phyloP scores from a whole-genome alignment of 139 green algal genomes.

The Chlamydomonas urium region DNA sequence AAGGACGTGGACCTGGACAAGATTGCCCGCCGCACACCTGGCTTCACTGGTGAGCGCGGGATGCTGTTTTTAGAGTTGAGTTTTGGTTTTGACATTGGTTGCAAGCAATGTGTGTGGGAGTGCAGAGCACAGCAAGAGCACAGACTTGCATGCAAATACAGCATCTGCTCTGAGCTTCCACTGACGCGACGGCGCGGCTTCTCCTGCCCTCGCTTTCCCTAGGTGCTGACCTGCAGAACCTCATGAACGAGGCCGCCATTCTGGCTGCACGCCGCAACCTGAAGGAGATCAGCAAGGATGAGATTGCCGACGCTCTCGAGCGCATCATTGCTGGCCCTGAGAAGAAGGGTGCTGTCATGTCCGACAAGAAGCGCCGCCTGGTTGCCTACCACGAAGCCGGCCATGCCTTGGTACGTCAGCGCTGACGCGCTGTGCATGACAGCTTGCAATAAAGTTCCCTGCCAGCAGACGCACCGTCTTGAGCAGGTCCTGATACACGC shows the following conservation, averaged over 20 bases:
- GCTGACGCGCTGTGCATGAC: not conserved
- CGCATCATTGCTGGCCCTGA: slow-evolving; percentile 97
- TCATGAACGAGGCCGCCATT: slow-evolving; percentile 99
- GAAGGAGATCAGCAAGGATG: slow-evolving; percentile 98
- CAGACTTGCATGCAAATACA: too few relatives aligned
- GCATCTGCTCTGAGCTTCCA: too few relatives aligned
- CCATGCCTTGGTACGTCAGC: slow-evolving; percentile 43
- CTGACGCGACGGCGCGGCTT: too few relatives aligned
- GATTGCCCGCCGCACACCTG: slow-evolving; percentile 90
- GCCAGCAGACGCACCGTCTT: too few relatives aligned
- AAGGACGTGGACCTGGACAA: slow-evolving; percentile 94
- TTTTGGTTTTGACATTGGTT: too few relatives aligned
- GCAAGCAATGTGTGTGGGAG: not conserved
- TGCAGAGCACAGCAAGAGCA: not conserved
- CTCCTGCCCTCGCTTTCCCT: not conserved
- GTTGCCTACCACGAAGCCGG: slow-evolving; percentile 98
- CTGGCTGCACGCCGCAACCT: slow-evolving; percentile 89
- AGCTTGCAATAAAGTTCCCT: too few relatives aligned
- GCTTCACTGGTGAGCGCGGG: slow-evolving; percentile 80
- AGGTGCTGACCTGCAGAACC: slow-evolving; percentile 97
- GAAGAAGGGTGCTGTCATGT: slow-evolving; percentile 96
- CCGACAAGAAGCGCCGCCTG: slow-evolving; percentile 91
- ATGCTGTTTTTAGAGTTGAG: too few relatives aligned
- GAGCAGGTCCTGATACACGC: too few relatives aligned
- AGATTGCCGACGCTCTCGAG: slow-evolving; percentile 98